Base-by-base conservation (phyloP, 306 rosid species). In the Lagenaria siceraria region DNA sequence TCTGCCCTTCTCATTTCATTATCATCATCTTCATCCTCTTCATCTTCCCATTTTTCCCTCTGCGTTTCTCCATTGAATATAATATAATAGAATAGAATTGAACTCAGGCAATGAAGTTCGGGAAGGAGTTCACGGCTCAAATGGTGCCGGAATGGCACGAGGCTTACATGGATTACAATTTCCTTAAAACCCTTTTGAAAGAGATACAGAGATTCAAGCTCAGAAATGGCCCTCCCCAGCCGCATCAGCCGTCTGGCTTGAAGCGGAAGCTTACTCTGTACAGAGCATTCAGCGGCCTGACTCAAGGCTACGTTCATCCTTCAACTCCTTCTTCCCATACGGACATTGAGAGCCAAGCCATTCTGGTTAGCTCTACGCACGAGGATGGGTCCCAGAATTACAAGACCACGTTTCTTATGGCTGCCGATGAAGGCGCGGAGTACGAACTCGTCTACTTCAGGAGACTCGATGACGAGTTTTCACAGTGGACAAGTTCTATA, bases 121-220 rank as follows among this genome's bases (percentile, higher is more conserved):
- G 97, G 52, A 88, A 88, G 84, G 90, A 91, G 74, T 87, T 86
- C n/a, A 68, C 25, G 1, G 42, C 87, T 25, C 97, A 89, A 78
- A 78, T 89, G 89, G 94, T 89, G 82, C 91, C 92, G 21, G 97
- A 91, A 78, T 91, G 97, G 97, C 86, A 84, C 21, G 84, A 81
- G 54, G 97, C 97, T 9, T 91, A 91, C 91, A 88, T 88, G 91
- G 79, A 89, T 40, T 91, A 89, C 65, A 64, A 63, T 58, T 38
- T 73, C 62, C 79, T 89, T 0, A 91, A 89, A 40, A 21, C 91
- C 66, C 78, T 89, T 63, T 27, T 91, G 80, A 89, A 91, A 52
- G 83, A 84, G 0, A 80, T 89, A 22, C 87, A 79, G 11, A 33
- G 33, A 14, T 61, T 42, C 75, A 81, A 38, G 80, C 83, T 55